A percentile compares a stretch with the other conserved stretches of the same genome.
These are phyloP conservation scores for Cladosporium sp. DNA, from an alignment of 2,329 filamentous ascomycete genomes.

Conservation along the genomic window DNA sequence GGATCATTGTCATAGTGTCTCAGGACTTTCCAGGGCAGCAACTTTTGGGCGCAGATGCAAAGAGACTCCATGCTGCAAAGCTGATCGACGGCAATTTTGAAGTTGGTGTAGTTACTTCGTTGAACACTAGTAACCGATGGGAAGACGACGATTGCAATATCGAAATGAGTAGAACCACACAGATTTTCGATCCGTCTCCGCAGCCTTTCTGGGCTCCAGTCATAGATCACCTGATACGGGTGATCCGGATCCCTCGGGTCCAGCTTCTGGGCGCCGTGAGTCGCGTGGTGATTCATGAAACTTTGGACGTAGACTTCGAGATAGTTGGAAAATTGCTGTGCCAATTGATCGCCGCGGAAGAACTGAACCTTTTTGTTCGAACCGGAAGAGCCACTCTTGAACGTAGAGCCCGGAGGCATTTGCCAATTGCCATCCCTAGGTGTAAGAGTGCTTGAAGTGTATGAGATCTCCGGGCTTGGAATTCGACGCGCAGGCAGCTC, in stretches of 20 bases:
- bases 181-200: no score
- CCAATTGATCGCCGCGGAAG: neutral
- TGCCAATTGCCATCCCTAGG: neutral
- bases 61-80: conserved; percentile 10
- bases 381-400: neutral
- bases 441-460: no score
- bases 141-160: conserved; percentile 11
- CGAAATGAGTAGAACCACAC: neutral
- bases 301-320: no score
- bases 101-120: conserved; percentile 1
- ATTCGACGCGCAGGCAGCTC: neutral
- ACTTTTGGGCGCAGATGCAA: conserved; percentile 7
- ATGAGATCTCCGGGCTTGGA: neutral
- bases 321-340: no score
- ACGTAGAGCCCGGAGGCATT: neutral
- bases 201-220: no score
- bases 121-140: neutral
- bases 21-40: neutral
- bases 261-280: neutral
- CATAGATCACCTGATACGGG: neutral
- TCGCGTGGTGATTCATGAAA: neutral
- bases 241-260: neutral
- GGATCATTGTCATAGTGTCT: no score
- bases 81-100: conserved; percentile 15
- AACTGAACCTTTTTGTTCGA: neutral